Base-by-base conservation (phyloP, 495 filamentous ascomycete species). In the Tuber magnatum region DNA sequence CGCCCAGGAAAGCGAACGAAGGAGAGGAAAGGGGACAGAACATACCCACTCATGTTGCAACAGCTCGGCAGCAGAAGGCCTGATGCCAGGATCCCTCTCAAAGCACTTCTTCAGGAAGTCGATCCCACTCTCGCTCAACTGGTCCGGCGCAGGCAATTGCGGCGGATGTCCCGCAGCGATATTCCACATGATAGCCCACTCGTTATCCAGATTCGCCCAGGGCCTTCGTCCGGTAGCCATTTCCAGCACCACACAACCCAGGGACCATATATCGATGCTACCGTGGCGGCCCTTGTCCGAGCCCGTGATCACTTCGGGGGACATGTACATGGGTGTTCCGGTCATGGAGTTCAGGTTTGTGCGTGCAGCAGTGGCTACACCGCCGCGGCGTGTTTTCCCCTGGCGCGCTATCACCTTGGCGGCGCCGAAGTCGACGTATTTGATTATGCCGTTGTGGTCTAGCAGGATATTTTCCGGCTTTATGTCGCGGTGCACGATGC, bases 131-230 rank as follows among this genome's bases (percentile, higher is more conserved):
- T 90, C 88, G 80, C 91, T 93, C 76, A 99, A 88, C 82, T 98
- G 94, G 71, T 98, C 95, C 4, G 86, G 84, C 3, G 87, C 85
- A 22, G 95, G 95, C 43, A 98, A 86, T 76, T 92, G 90, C 3
- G 95, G 95, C 73, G 92, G 90, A 78, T 97, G 97, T 73, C 95
- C 95, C 80, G 97, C 94, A 5, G 95, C 95, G 77, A 99, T 99
- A 84, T 98, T 97, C 88, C 97, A 99, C 95, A 99, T 99, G 85
- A 99, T 98, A 46, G 95, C 95, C 94, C 95, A 99, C 83, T 99
- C 95, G 83, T 99, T 99, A 85, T 99, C 95, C 10, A 98, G 88
- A 77, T 90, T 91, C n/a, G 94, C 94, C 95, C 95, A 99, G 32
- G 95, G 95, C 41, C 96, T 90, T 71, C 93, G 89, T 43, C 95